Percentiles rank a stretch among this genome's conserved stretches.
phyloP scores from a whole-genome alignment of 2,329 filamentous ascomycete genomes.

The Ciborinia camelliae region DNA sequence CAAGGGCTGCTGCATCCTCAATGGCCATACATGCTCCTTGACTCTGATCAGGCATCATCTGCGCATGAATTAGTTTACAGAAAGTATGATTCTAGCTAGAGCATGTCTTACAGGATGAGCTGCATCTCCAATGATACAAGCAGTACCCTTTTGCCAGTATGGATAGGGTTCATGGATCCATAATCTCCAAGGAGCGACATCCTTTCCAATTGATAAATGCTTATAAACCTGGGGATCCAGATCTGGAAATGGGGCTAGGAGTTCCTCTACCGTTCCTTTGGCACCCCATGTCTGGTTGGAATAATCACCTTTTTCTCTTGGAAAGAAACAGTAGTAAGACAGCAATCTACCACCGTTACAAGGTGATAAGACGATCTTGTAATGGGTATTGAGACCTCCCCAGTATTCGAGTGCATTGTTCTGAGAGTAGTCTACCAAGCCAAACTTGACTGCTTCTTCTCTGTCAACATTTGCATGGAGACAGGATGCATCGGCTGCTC shows the following conservation, averaged over 20 bases:
- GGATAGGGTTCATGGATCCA: conserved; percentile 62
- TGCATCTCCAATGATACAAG: conserved; percentile 62
- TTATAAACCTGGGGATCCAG: conserved; percentile 55
- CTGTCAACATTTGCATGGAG: conserved; percentile 63
- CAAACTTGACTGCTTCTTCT: conserved; percentile 55
- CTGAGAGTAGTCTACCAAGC: conserved; percentile 60
- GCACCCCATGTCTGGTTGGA: conserved; percentile 56
- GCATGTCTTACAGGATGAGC: conserved; percentile 48
- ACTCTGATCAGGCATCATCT: conserved; percentile 65
- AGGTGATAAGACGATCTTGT: conserved; percentile 69
- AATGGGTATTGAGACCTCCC: conserved; percentile 61
- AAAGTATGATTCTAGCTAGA: not conserved
- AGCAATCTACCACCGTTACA: conserved; percentile 63
- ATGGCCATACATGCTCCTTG: conserved; percentile 50
- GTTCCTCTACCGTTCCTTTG: conserved; percentile 53
- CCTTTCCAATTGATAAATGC: conserved; percentile 57
- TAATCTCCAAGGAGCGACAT: conserved; percentile 64
- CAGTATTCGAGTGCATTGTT: conserved; percentile 65
- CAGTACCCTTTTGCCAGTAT: conserved; percentile 49
- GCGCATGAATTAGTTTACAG: not conserved
- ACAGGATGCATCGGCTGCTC: conserved; percentile 58
- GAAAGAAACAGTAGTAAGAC: conserved; percentile 70
- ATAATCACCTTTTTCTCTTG: conserved; percentile 56
- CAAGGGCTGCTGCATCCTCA: conserved; percentile 42
- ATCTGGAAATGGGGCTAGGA: conserved; percentile 57